A percentile compares a stretch with the other conserved stretches of the same genome.
Evolutionary conservation across 2,329 filamentous ascomycete genomes (phyloP).

Genomic region (Aspergillus arachidicola): DNA sequence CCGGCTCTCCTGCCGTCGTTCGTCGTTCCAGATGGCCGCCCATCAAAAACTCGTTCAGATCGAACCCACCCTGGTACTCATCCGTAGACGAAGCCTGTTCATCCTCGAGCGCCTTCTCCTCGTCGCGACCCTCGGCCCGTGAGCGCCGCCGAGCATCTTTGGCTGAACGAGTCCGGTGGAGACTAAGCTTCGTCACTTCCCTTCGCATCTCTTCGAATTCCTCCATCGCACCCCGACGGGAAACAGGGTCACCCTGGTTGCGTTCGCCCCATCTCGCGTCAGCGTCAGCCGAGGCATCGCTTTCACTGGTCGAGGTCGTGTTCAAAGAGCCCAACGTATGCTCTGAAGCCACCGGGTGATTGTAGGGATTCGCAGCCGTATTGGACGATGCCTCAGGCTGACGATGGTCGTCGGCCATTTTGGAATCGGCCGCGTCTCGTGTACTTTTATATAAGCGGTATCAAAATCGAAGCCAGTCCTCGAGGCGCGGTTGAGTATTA

Average conservation of each 20-base stretch:
- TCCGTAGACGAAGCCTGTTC: constrained; percentile 22
- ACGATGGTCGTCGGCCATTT: constrained; percentile 15
- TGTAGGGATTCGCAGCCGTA: constrained; percentile 7
- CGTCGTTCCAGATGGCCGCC: constrained; percentile 77
- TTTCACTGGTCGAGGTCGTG: constrained; percentile 20
- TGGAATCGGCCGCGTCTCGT: constrained; percentile 1
- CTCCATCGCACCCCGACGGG: constrained; percentile 57
- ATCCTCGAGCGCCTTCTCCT: constrained; percentile 53
- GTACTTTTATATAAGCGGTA: neutral
- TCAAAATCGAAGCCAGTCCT: neutral
- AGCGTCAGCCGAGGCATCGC: constrained; percentile 41
- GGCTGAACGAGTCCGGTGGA: constrained; percentile 38
- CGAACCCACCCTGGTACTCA: constrained; percentile 55
- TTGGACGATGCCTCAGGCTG: constrained; percentile 12
- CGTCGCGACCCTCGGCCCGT: constrained; percentile 28
- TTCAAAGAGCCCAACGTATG: constrained; percentile 9
- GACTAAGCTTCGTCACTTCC: constrained; percentile 58
- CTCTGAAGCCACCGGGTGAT: constrained; percentile 14
- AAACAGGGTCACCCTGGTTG: constrained; percentile 58
- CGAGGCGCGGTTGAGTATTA: neutral
- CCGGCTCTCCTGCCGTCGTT: constrained; percentile 62
- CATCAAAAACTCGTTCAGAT: constrained; percentile 70
- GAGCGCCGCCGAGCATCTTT: constrained; percentile 33
- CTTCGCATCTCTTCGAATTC: constrained; percentile 61
- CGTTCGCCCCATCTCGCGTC: constrained; percentile 66